Conservation (phyloP, 768 basidiomycete species). For the Polyporus arcularius region DNA sequence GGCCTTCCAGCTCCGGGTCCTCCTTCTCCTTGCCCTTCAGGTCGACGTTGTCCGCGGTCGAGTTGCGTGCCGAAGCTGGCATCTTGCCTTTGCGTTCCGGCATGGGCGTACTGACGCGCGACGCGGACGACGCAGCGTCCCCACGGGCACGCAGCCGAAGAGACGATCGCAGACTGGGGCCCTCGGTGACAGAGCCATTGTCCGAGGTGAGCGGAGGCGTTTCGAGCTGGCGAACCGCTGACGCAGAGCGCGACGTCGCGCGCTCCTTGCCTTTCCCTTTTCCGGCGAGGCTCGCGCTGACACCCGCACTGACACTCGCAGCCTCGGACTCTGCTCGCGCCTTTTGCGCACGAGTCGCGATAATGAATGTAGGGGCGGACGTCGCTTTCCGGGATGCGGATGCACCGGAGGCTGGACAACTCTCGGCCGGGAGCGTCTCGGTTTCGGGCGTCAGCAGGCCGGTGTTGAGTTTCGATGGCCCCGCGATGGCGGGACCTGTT, state of each 20-base stretch:
- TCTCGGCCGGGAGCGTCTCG: slow-evolving; percentile 19
- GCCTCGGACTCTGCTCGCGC: slow-evolving; percentile 34
- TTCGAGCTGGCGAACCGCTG: slow-evolving; percentile 38
- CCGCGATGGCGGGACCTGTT: slow-evolving; percentile 10
- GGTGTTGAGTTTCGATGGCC: slow-evolving; percentile 17
- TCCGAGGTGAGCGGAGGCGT: slow-evolving; percentile 53
- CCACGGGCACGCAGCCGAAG: slow-evolving; percentile 26
- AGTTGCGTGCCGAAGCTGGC: slow-evolving; percentile 17
- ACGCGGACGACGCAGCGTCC: slow-evolving; percentile 22
- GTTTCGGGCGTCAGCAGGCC: slow-evolving; percentile 32
- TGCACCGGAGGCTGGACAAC: slow-evolving; percentile 3
- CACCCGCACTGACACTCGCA: slow-evolving; percentile 20
- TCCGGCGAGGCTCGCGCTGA: not conserved
- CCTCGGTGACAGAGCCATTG: slow-evolving; percentile 35
- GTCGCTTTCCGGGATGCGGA: slow-evolving; percentile 16
- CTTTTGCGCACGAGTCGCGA: slow-evolving; percentile 61
- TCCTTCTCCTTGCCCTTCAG: slow-evolving; percentile 16
- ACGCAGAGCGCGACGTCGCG: slow-evolving; percentile 15
- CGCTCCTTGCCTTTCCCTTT: slow-evolving; percentile 12
- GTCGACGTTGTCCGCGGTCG: slow-evolving; percentile 12
- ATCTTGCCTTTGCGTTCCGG: slow-evolving; percentile 21
- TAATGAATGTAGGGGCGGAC: slow-evolving; percentile 42
- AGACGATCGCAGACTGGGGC: slow-evolving; percentile 27
- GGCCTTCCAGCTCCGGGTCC: slow-evolving; percentile 25
- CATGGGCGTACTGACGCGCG: slow-evolving; percentile 17